Evolutionary conservation across 2,329 filamentous ascomycete genomes (phyloP).

Genomic region (Calonectria hawksworthii): DNA sequence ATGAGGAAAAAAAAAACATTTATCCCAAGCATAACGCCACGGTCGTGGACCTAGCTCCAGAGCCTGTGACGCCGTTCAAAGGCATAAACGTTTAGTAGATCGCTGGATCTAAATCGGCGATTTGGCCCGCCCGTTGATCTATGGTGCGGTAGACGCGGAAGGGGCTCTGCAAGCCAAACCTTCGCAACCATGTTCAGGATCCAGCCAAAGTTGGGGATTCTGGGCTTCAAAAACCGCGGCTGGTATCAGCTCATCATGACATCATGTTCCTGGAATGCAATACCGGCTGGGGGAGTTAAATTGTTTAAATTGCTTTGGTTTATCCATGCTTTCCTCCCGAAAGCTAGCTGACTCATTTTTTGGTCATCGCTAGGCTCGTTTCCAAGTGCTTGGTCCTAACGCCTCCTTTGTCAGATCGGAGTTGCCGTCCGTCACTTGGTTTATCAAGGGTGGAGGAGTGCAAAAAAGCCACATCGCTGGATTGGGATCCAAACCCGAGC

Average conservation of each 20-base stretch:
- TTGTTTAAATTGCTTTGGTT: neutral
- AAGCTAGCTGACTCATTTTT: neutral
- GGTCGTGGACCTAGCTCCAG: neutral
- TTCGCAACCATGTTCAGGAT: neutral
- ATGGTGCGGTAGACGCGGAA: neutral
- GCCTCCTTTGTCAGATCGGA: neutral
- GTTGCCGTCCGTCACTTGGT: neutral
- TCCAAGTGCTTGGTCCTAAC: neutral
- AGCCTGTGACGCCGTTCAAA: neutral
- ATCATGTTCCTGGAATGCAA: neutral
- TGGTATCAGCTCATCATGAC: neutral
- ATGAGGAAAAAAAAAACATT: neutral
- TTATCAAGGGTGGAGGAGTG: neutral
- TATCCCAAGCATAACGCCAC: neutral
- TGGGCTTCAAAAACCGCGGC: neutral
- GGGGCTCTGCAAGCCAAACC: neutral
- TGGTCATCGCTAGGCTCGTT: neutral
- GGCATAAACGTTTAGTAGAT: neutral
- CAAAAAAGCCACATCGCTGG: neutral
- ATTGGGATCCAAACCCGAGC: conserved; percentile 4
- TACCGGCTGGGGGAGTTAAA: neutral
- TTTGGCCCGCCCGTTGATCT: neutral
- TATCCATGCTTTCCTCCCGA: neutral
- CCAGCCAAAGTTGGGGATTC: neutral
- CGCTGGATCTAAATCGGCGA: neutral